Evolutionary conservation across 176 grass and related monocot species (phyloP).

Genomic region (Zoysia pacifica): DNA sequence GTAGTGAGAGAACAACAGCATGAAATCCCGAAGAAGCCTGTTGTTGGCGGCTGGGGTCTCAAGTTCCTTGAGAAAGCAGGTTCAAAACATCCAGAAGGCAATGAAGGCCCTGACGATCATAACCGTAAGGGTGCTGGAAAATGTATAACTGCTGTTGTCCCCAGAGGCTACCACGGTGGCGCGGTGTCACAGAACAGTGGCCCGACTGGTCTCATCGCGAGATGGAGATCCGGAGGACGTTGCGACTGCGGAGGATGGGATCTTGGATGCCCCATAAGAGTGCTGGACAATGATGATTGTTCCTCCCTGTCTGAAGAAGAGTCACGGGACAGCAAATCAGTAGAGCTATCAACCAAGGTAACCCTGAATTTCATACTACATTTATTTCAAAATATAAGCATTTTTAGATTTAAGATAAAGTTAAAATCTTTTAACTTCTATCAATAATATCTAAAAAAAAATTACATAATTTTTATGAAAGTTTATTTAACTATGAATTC

Average conservation of each 20-base stretch:
- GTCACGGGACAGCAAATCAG: conserved; percentile 32
- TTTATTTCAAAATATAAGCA: too few relatives aligned
- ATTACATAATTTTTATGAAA: too few relatives aligned
- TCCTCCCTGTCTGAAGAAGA: conserved; percentile 7
- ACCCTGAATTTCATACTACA: background rate
- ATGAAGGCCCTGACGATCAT: background rate
- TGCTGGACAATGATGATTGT: conserved; percentile 43
- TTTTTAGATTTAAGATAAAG: too few relatives aligned
- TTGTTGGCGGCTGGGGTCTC: conserved; percentile 77
- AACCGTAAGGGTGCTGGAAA: conserved; percentile 22
- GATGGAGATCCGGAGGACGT: conserved; percentile 63
- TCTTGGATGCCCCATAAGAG: conserved; percentile 71
- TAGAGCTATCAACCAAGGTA: conserved; percentile 63
- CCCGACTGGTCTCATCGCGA: conserved; percentile 55
- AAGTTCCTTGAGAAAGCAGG: conserved; percentile 78
- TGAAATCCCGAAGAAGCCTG: conserved; percentile 22
- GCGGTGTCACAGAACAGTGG: conserved; percentile 13
- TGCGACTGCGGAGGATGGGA: conserved; percentile 96
- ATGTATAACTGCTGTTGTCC: conserved; percentile 54
- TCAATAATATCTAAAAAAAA: too few relatives aligned
- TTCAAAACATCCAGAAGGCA: background rate
- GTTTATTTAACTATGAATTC: too few relatives aligned
- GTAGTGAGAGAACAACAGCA: conserved; percentile 51
- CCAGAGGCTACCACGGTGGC: conserved; percentile 71
- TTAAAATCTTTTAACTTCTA: too few relatives aligned